These are phyloP conservation scores for Scedosporium minutisporum DNA, from an alignment of 2,329 filamentous ascomycete species.

Conservation along the genomic window DNA sequence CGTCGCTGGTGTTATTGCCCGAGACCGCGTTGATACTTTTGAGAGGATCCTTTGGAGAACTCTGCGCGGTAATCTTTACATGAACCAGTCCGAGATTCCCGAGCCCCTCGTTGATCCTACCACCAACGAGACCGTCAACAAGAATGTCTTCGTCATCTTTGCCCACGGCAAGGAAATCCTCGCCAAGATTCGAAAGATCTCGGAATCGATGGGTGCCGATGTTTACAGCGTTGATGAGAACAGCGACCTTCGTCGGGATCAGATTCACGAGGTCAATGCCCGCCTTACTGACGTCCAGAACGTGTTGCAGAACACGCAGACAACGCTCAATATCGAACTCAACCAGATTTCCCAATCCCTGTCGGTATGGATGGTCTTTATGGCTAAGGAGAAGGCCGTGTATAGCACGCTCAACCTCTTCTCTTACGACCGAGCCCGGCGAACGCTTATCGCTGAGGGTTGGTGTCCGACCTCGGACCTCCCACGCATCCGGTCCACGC, in stretches of 20 bases:
- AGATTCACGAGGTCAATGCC: constrained; percentile 95
- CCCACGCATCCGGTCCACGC: constrained; percentile 77
- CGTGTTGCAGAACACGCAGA: constrained; percentile 90
- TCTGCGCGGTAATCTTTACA: constrained; percentile 93
- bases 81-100: constrained; percentile 98
- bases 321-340: constrained; percentile 84
- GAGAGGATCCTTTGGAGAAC: constrained; percentile 97
- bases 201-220: constrained; percentile 90
- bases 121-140: constrained; percentile 84
- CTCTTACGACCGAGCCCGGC: constrained; percentile 90
- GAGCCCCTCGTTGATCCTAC: constrained; percentile 85
- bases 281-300: constrained; percentile 84
- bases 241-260: constrained; percentile 85
- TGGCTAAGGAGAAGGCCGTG: constrained; percentile 97
- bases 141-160: constrained; percentile 99
- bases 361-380: constrained; percentile 92
- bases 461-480: constrained; percentile 94
- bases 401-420: constrained; percentile 94
- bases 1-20: constrained; percentile 87
- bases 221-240: constrained; percentile 98
- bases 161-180: constrained; percentile 97
- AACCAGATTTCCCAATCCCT: constrained; percentile 87
- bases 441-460: constrained; percentile 93
- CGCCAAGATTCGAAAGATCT: constrained; percentile 98
- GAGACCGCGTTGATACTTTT: constrained; percentile 88